Evolutionary conservation across 2,329 filamentous ascomycete genomes (phyloP).

Genomic region (Stylonectria norvegica): DNA sequence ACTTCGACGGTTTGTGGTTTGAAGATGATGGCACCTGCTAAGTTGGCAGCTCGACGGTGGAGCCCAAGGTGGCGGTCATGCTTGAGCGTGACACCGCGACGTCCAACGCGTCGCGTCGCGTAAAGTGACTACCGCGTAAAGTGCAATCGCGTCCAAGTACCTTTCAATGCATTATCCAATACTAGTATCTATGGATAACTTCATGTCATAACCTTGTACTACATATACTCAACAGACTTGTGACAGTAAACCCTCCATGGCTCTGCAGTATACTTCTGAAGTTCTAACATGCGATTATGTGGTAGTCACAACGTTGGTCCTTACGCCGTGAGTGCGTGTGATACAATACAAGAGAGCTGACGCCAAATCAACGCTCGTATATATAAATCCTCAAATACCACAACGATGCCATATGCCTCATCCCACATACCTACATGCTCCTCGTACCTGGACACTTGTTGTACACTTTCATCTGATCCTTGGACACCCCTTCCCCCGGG

Average conservation of each 20-base stretch:
- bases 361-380: no score
- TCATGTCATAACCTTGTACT: background rate
- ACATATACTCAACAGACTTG: background rate
- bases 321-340: no score
- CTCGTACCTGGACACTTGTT: background rate
- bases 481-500: background rate
- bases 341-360: no score
- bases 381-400: background rate
- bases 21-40: no score
- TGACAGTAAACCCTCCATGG: no score
- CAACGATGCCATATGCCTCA: background rate
- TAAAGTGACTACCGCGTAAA: conserved; percentile 11
- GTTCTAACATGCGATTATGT: no score
- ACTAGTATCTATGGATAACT: background rate
- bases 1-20: no score
- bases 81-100: background rate
- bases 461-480: background rate
- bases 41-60: no score
- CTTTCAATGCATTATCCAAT: no score
- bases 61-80: no score
- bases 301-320: no score
- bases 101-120: conserved; percentile 23
- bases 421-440: background rate
- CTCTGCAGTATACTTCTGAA: no score
- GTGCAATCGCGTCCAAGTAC: conserved; percentile 4